Conservation (phyloP, 257 asterid species). For the Lycium ferocissimum region DNA sequence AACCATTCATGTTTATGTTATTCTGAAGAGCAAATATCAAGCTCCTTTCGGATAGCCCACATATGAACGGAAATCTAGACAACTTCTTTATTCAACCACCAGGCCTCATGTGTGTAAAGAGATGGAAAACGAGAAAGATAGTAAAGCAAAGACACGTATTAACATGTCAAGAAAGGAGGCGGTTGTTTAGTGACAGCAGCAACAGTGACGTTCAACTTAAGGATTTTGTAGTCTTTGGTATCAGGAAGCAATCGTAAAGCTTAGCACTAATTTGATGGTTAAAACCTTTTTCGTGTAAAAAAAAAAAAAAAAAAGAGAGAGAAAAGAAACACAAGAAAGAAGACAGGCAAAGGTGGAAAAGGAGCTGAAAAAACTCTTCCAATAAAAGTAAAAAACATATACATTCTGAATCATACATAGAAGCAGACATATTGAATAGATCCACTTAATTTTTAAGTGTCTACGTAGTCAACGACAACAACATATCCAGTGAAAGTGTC, state of each 20-base stretch:
- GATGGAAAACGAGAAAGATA: not conserved
- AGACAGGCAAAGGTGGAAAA: conserved; percentile 9
- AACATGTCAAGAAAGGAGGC: conserved; percentile 15
- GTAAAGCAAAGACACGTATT: conserved; percentile 5
- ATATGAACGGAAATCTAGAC: conserved; percentile 17
- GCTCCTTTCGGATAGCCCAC: conserved; percentile 9
- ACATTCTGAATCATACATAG: not conserved
- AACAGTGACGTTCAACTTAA: not conserved
- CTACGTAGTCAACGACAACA: not conserved
- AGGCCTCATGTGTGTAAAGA: not conserved
- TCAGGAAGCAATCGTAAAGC: not conserved
- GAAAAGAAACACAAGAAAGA: not conserved
- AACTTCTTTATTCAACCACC: not conserved
- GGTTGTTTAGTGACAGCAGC: not conserved
- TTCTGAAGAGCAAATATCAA: not conserved
- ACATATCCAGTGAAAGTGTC: too few relatives aligned
- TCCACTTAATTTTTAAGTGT: not conserved
- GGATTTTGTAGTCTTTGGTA: not conserved
- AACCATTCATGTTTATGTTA: not conserved
- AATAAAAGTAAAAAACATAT: not conserved
- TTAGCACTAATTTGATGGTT: not conserved
- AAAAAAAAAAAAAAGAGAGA: not conserved
- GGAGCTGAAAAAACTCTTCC: conserved; percentile 18
- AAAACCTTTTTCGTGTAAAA: not conserved
- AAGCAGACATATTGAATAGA: conserved; percentile 19